Evolutionary conservation across 2,329 filamentous ascomycete species (phyloP).

Genomic region (Phymatotrichopsis omnivora): DNA sequence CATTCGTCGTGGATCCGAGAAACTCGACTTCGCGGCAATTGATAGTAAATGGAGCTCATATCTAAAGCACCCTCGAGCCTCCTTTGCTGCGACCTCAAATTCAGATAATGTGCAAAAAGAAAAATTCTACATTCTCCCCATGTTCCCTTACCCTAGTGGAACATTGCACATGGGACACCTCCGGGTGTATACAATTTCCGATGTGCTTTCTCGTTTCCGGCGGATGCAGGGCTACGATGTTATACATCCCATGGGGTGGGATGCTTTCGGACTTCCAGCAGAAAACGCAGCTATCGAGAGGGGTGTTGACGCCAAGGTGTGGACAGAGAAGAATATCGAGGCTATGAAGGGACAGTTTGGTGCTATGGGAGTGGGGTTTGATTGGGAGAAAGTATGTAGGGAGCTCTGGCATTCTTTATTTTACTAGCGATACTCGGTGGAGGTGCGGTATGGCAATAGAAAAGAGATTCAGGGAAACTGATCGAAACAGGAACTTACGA

Average conservation of each 20-base stretch:
- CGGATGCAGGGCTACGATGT: constrained; percentile 65
- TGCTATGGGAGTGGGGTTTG: constrained; percentile 70
- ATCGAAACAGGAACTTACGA: constrained; percentile 65
- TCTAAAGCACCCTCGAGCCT: constrained; percentile 13
- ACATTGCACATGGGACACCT: constrained; percentile 78
- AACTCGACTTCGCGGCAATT: constrained; percentile 38
- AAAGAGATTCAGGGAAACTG: not conserved
- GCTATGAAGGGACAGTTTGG: constrained; percentile 76
- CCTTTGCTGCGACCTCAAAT: not conserved
- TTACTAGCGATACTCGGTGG: not conserved
- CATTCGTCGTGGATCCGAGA: too few species aligned
- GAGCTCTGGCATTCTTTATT: constrained; percentile 7
- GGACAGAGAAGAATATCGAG: constrained; percentile 71
- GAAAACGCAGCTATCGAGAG: constrained; percentile 85
- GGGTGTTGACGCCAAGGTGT: constrained; percentile 63
- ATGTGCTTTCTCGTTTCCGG: constrained; percentile 68
- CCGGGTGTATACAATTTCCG: constrained; percentile 81
- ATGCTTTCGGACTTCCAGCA: constrained; percentile 80
- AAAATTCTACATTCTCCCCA: constrained; percentile 61
- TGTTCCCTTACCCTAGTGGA: constrained; percentile 90
- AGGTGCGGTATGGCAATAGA: not conserved
- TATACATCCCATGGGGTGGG: constrained; percentile 87
- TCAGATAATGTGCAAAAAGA: not conserved
- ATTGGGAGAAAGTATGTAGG: constrained; percentile 65
- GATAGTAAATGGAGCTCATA: constrained; percentile 46